Evolutionary conservation across 1,284 basidiomycete species (phyloP), one percentile per base, ranked within the genome.

Genomic region (Moesziomyces sp.): DNA sequence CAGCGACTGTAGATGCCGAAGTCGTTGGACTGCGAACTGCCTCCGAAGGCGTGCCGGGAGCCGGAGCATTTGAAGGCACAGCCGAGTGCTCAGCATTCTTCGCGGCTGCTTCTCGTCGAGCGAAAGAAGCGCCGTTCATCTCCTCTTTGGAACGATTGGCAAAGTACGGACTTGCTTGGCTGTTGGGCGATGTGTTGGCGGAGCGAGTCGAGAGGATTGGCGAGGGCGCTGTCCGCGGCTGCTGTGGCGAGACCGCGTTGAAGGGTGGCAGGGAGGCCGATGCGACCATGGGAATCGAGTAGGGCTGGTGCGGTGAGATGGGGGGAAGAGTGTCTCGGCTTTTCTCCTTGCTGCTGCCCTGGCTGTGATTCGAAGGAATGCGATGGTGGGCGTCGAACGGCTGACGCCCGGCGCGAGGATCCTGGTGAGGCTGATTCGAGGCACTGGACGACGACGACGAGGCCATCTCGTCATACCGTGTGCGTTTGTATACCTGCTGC

Each of bases 401-500:
- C 38, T 64, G 60, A 0, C 63, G 58, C 23, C 58, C 64, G 26
- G 53, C 60, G 26, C 57, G 59, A 6, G 52, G 30, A 30, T 67
- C 70, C 23, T 56, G 52, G 19, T 63, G 59, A 3, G 64, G 58
- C 3, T 44, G 35, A 14, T 53, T 62, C 11, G 64, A 63, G 14
- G 60, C 45, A 9, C 56, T 58, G 18, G 59, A 67, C 1, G 63
- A 65, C 5, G 70, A 35, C 0, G 69, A 58, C 0, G 60, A 60
- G 0, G 64, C 43, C 18, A 57, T 43, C 43, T 67, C 70, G 16
- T 73, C 70, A 53, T 73, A 67, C 2, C 64, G 34, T 4, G 59
- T 38, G 19, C 70, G 70, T 21, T 73, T 73, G 53, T 30, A 67
- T 18, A 62, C 52, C n/a, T 67, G 69, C 64, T 67, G 69, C 30